Conservation (phyloP, 768 basidiomycete species). For the Russula abietina region DNA sequence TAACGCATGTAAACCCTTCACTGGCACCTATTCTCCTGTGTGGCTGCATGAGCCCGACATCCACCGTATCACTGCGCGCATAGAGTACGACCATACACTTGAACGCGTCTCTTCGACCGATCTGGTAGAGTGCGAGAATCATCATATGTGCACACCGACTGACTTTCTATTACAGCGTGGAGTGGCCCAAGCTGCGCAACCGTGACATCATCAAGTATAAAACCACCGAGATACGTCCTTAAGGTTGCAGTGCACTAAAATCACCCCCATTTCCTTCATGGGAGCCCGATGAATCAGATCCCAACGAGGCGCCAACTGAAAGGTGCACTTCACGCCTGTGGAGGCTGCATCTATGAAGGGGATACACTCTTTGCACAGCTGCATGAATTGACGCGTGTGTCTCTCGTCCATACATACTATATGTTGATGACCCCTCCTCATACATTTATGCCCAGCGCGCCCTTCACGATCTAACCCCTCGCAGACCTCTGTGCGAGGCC, state of each 20-base stretch:
- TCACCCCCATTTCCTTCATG: slow-evolving; percentile 70
- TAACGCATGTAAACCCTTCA: background rate
- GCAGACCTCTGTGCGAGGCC: slow-evolving; percentile 76
- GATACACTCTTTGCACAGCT: slow-evolving; percentile 54
- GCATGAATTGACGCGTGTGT: slow-evolving; percentile 67
- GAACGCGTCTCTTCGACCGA: slow-evolving; percentile 62
- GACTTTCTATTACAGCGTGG: slow-evolving; percentile 38
- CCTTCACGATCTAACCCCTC: slow-evolving; percentile 86
- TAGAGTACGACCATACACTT: slow-evolving; percentile 55
- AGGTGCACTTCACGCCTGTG: slow-evolving; percentile 52
- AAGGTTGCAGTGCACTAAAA: no score
- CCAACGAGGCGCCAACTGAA: slow-evolving; percentile 49
- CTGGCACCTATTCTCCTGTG: no score
- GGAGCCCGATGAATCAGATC: slow-evolving; percentile 42
- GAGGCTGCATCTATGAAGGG: slow-evolving; percentile 57
- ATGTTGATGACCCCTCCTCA: background rate
- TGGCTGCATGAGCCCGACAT: background rate
- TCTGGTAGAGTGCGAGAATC: slow-evolving; percentile 45
- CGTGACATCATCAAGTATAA: slow-evolving; percentile 70
- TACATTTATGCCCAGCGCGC: slow-evolving; percentile 42
- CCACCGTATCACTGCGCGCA: slow-evolving; percentile 5
- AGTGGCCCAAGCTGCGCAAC: slow-evolving; percentile 68
- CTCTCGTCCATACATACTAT: slow-evolving; percentile 9
- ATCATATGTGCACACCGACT: background rate
- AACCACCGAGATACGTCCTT: slow-evolving; percentile 50